These are phyloP conservation scores for Septoria petroselini DNA, from an alignment of 2,329 filamentous ascomycete species.

Conservation along the genomic window DNA sequence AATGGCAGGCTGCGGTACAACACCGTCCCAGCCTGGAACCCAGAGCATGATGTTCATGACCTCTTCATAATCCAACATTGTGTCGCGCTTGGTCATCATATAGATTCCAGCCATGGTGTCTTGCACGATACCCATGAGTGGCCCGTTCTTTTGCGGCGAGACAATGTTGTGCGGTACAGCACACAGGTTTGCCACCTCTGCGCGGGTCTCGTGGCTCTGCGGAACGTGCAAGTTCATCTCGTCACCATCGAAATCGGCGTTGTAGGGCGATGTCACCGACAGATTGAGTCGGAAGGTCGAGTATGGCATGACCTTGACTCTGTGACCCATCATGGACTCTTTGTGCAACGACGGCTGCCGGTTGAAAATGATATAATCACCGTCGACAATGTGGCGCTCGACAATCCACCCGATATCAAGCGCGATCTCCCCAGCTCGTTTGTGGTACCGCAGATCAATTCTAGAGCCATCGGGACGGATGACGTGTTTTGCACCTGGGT, in stretches of 20 bases:
- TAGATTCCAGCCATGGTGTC: conserved; percentile 95
- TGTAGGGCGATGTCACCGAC: conserved; percentile 97
- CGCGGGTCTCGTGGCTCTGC: conserved; percentile 92
- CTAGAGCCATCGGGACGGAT: conserved; percentile 89
- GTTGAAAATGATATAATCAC: conserved; percentile 99
- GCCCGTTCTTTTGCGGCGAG: conserved; percentile 92
- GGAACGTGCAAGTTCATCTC: conserved; percentile 99
- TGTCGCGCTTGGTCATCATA: conserved; percentile 91
- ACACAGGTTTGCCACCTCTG: conserved; percentile 89
- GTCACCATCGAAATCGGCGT: conserved; percentile 99
- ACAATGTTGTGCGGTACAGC: conserved; percentile 99
- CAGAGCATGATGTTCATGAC: conserved; percentile 97
- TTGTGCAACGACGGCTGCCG: conserved; percentile 99
- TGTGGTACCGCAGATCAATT: conserved; percentile 92
- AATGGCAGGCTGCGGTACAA: conserved; percentile 91
- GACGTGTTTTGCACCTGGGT: conserved; percentile 95
- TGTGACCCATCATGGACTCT: conserved; percentile 99
- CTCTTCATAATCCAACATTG: conserved; percentile 83
- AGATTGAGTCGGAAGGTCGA: conserved; percentile 97
- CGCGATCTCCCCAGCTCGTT: conserved; percentile 78
- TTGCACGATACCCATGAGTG: conserved; percentile 99
- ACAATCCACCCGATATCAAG: conserved; percentile 98
- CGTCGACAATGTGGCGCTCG: conserved; percentile 91
- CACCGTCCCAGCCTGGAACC: conserved; percentile 96
- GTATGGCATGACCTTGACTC: conserved; percentile 96